Base-by-base conservation (phyloP, 768 basidiomycete genomes). In the Gyrodon lividus region DNA sequence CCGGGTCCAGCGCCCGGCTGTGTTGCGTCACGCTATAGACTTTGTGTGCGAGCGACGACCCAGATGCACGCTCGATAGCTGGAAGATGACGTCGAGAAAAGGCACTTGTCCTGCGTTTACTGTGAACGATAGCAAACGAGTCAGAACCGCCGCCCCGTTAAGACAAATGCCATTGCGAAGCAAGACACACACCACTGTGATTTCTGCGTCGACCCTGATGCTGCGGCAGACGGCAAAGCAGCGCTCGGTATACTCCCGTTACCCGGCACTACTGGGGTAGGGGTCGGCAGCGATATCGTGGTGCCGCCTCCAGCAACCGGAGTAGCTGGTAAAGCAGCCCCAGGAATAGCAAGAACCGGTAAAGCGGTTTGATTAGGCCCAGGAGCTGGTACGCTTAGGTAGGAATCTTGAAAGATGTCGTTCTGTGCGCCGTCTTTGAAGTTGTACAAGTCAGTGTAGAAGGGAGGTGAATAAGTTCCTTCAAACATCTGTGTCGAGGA, bases 371-470 rank as follows among this genome's bases (percentile, higher is more conserved):
- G 66, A 37, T 64, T 51, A 2, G 79, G 77, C 0, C 75, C 73
- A 17, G 79, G 79, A 8, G 65, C 60, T 0, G 79, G 79, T 1
- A 81, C 62, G 28, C 43, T 70, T 42, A 47, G 49, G 58, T 85
- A 84, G 2, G 77, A 84, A 61, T 82, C 76, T 45, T 73, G 68
- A 64, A 90, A 89, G 54, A 89, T 88, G 64, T 89, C 86, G 47
- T 78, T 63, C 63, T 92, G 89, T 0, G 87, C 72, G 8, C 89
- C 88, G 60, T 91, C 82, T 9, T 56, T 51, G 67, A 87, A 91
- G 61, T 84, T 84, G 74, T 87, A 90, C 13, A 81, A 68, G 53
- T 81, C 78, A 59, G 77, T 83, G 68, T 91, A 91, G 51, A 79
- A 77, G 0, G 84, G 85, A 16, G 84, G 85, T 3, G 82, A 70